Evolutionary conservation across 1,284 basidiomycete species (phyloP).

Genomic region (Ceratobasidium sp.): DNA sequence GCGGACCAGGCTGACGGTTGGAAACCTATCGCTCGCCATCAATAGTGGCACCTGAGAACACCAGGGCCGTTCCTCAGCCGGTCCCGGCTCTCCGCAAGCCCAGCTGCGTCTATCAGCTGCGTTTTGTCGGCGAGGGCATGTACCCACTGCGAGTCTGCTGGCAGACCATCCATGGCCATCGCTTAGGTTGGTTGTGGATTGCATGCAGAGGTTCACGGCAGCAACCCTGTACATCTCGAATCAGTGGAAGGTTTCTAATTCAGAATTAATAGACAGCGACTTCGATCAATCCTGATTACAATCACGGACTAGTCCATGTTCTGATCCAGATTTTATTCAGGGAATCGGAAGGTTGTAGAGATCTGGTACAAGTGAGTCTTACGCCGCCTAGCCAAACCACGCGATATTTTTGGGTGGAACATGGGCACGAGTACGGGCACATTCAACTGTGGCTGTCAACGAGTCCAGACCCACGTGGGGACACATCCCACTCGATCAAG

Average conservation of each 20-base stretch:
- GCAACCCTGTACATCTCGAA: constrained; percentile 34
- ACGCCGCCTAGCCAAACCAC: no score
- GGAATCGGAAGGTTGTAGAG: no score
- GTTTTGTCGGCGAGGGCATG: background rate
- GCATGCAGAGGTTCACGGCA: background rate
- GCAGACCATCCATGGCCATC: background rate
- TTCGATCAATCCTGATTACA: constrained; percentile 22
- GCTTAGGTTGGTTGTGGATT: background rate
- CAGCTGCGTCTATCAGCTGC: background rate
- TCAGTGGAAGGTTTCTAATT: constrained; percentile 9
- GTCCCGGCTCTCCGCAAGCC: background rate
- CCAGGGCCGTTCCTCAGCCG: constrained; percentile 12
- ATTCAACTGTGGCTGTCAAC: no score
- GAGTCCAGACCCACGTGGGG: background rate
- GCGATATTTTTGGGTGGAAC: no score
- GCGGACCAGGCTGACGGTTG: constrained; percentile 4
- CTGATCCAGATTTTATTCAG: background rate
- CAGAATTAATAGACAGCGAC: background rate
- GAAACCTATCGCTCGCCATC: constrained; percentile 12
- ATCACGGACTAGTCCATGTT: constrained; percentile 18
- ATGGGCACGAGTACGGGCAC: no score
- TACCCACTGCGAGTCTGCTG: background rate
- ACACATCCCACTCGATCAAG: background rate
- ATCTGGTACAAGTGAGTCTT: no score
- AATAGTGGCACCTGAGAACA: background rate